phyloP scores from a whole-genome alignment of 441 rosid genomes.

The Rhodomyrtus psidioides region DNA sequence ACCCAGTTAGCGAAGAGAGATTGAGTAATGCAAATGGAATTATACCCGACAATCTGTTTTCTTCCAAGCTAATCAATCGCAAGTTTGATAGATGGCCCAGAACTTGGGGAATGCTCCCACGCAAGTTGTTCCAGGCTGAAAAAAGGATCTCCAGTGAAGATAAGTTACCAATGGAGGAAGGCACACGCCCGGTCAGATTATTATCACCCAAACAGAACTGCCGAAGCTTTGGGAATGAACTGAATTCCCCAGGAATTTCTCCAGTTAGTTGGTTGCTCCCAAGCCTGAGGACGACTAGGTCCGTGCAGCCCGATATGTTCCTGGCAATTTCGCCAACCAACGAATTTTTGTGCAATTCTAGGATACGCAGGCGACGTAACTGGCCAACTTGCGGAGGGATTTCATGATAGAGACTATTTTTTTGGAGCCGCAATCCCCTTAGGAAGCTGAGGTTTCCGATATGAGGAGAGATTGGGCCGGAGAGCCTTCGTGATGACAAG shows the following conservation, averaged over 20 bases:
- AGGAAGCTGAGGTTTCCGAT: background rate
- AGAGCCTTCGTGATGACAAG: background rate
- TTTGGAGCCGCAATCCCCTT: accelerated
- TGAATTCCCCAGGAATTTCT: background rate
- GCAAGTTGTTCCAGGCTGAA: too few species aligned
- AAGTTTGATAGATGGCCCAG: too few species aligned
- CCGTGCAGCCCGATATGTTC: background rate
- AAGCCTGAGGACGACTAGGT: accelerated
- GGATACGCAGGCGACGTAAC: accelerated
- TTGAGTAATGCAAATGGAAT: too few species aligned
- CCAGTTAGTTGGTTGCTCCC: accelerated
- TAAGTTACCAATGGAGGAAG: too few species aligned
- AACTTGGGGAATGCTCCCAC: too few species aligned
- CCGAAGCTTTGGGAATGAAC: background rate
- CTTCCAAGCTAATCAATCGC: accelerated
- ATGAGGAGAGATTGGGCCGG: background rate
- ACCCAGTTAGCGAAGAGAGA: too few species aligned
- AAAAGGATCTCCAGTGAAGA: too few species aligned
- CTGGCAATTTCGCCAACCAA: background rate
- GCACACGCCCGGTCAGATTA: background rate
- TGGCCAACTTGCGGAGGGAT: background rate
- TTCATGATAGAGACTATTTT: background rate
- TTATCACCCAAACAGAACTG: accelerated
- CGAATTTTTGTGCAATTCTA: accelerated
- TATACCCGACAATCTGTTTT: too few species aligned